phyloP scores from a whole-genome alignment of 2,329 filamentous ascomycete genomes.

The Colletotrichum paranaense region DNA sequence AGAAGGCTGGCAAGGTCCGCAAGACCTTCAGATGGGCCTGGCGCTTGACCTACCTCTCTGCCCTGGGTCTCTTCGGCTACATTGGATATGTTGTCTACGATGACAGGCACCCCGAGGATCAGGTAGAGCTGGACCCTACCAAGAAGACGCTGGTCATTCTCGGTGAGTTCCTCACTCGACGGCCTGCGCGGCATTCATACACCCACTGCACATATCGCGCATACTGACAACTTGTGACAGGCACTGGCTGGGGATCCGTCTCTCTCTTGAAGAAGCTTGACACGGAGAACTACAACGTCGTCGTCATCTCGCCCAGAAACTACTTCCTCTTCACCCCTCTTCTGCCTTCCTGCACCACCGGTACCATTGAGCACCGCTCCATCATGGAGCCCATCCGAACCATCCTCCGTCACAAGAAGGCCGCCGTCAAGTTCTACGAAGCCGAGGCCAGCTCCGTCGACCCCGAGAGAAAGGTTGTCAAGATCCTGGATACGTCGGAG shows the following conservation, averaged over 20 bases:
- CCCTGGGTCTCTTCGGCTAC: slow-evolving; percentile 76
- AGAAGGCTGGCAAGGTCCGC: slow-evolving; percentile 71
- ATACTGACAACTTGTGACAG: slow-evolving; percentile 57
- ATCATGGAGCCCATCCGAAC: slow-evolving; percentile 99
- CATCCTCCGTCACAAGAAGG: slow-evolving; percentile 95
- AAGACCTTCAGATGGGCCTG: slow-evolving; percentile 82
- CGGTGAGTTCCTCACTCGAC: slow-evolving; percentile 65
- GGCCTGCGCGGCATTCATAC: background rate
- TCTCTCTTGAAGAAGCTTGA: slow-evolving; percentile 98
- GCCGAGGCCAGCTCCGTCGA: slow-evolving; percentile 97
- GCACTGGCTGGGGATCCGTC: slow-evolving; percentile 95
- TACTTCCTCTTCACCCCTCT: slow-evolving; percentile 99
- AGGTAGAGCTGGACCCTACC: slow-evolving; percentile 80
- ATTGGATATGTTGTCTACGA: slow-evolving; percentile 85
- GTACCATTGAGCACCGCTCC: slow-evolving; percentile 97
- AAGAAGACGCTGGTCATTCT: slow-evolving; percentile 99
- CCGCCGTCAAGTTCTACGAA: slow-evolving; percentile 95
- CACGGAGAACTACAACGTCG: slow-evolving; percentile 98
- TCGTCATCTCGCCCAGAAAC: slow-evolving; percentile 97
- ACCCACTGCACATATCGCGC: slow-evolving; percentile 2
- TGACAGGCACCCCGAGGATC: slow-evolving; percentile 83
- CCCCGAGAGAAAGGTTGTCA: slow-evolving; percentile 87
- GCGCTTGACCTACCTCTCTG: slow-evolving; percentile 83
- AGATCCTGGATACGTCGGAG: slow-evolving; percentile 92
- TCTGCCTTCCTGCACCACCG: slow-evolving; percentile 96